Base-by-base conservation (phyloP, 1,284 basidiomycete species). In the Takashimella tepidaria region DNA sequence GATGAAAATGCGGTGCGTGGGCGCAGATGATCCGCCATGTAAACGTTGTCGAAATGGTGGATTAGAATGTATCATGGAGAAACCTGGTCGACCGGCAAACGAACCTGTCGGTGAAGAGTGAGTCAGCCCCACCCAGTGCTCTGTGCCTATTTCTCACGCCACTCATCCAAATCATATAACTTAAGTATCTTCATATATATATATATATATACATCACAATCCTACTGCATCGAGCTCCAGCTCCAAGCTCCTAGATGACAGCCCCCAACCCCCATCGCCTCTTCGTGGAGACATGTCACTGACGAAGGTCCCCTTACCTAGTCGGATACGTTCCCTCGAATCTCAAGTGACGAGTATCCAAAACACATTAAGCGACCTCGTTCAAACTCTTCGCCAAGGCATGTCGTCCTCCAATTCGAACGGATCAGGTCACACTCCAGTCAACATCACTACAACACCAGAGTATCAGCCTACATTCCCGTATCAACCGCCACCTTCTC, bases 21-120 rank as follows among this genome's bases (percentile, higher is more conserved):
- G 89, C 1, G 90, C 90, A 20, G 91, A 92, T 72, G 90, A 90
- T 63, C 91, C 91, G n/a, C 91, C 91, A 19, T 95, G 91, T 75
- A 85, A 88, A 67, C 83, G 91, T 40, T 95, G 91, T 73, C 81
- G 87, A 45, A 87, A 90, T 65, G 85, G 87, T 27, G 87, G 87
- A 1, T 79, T 92, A 12, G 88, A 91, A 47, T 93, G 91, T 77
- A 79, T 92, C 27, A 92, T 93, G 72, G 90, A 93, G 73, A 92
- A 92, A 66, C 90, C 90, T 40, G 89, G 88, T 1, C 85, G 87
- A 49, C 84, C 55, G 6, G 49, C 41, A 4, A 51, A 46, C 85
- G 78, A 62, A 2, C 31, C 48, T n/a, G 87, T 87, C 2, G 77
- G 92, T 45, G 90, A 92, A 19, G 68, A 69, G 88, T 91, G 72